Evolutionary conservation across 129 eudicot species (phyloP).

Genomic region (Mikania micrantha): DNA sequence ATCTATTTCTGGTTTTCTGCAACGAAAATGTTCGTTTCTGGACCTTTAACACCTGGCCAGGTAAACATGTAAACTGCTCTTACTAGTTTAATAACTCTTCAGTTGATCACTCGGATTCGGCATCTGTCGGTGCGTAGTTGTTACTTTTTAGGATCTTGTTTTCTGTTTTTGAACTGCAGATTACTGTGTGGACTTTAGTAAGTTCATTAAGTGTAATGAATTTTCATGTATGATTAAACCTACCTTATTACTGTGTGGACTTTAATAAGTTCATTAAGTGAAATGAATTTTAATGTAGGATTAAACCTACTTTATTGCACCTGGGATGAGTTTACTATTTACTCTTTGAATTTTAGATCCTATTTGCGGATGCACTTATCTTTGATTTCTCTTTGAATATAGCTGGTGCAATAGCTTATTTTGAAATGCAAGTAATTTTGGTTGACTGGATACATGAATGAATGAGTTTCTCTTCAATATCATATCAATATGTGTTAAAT

Average conservation of each 20-base stretch:
- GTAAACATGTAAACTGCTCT: conserved; percentile 19
- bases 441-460: not conserved
- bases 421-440: not conserved
- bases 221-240: not conserved
- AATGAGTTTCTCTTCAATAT: not conserved
- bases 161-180: conserved; percentile 1
- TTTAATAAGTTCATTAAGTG: conserved; percentile 1
- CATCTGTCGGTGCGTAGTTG: conserved; percentile 4
- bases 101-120: not conserved
- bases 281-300: conserved; percentile 2
- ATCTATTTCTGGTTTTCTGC: conserved; percentile 8
- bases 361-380: not conserved
- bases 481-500: not conserved
- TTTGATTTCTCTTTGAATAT: not conserved
- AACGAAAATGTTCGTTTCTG: conserved; percentile 62
- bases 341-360: not conserved
- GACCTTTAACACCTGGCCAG: conserved; percentile 77
- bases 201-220: conserved; percentile 3
- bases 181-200: conserved; percentile 4
- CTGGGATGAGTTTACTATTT: not conserved
- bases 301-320: not conserved
- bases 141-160: not conserved
- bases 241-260: conserved; percentile 3
- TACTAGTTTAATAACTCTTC: not conserved
- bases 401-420: not conserved